Evolutionary conservation across 805 yeast genomes (phyloP), one percentile per base, ranked within the genome.

Genomic region (Candida sakaeoensis): DNA sequence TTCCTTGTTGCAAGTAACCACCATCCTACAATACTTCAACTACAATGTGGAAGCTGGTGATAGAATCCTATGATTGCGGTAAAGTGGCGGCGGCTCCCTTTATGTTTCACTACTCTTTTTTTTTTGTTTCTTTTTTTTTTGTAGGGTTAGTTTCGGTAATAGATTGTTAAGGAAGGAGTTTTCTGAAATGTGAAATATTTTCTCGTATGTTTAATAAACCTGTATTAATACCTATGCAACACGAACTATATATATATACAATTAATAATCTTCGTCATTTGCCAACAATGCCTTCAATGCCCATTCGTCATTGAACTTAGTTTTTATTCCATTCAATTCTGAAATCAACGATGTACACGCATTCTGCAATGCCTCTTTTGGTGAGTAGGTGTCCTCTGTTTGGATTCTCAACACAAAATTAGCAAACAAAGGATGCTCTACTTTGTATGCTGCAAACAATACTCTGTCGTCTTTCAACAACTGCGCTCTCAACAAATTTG

Each of bases 381-480:
- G 99, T 28, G 88, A 75, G 59, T 89, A 89, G 38, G 93, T 96
- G 51, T 93, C 98, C 53, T 87, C 95, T 0, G 98, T 91, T 63
- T 93, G 99, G 26, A 93, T 77, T 65, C 99, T 80, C 80, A 93
- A 79, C 33, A 91, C 81, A 54, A 93, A 93, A 60, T 86, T 87
- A 28, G 99, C 97, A 64, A 93, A 93, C 48, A 93, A 71, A 7
- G 99, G 99, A 66, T 93, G 99, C 65, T 93, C 98, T 32, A 93
- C 89, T 61, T 93, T 93, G 72, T 93, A 93, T 25, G 98, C 99
- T 32, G 95, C 98, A 60, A 90, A 93, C 25, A 93, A 60, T n/a
- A 93, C 99, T 49, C 82, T 80, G 36, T 81, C 80, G 60, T 93
- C 98, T 55, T 80, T 81, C 45, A 88, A 73, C 41, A 93, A 76